Evolutionary conservation across 371 early-diverging fungal genomes (phyloP).

Genomic region (Dichotomocladium elegans): DNA sequence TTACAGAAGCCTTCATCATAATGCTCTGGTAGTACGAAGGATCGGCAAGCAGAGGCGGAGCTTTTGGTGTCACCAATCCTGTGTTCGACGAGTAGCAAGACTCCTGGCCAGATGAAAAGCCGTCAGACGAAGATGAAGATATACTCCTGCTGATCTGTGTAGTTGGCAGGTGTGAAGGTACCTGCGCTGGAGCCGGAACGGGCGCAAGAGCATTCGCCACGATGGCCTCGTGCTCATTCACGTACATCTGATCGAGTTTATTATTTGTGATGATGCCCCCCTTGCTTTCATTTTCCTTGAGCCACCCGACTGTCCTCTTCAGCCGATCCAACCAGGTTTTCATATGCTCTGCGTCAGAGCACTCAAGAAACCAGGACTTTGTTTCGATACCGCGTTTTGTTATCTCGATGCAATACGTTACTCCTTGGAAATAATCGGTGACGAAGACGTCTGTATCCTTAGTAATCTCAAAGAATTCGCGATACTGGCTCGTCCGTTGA

Average conservation of each 20-base stretch:
- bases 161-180: no score
- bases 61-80: no score
- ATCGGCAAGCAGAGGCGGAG: no score
- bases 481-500: conserved; percentile 13
- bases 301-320: conserved; percentile 22
- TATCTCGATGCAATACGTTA: conserved; percentile 30
- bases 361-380: conserved; percentile 29
- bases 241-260: conserved; percentile 4
- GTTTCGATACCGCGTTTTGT: conserved; percentile 14
- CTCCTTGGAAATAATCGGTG: conserved; percentile 28
- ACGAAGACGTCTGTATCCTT: conserved; percentile 28
- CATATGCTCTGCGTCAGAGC: conserved; percentile 26
- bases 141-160: conserved; percentile 1
- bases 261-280: not conserved
- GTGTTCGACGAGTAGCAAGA: no score
- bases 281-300: conserved; percentile 7
- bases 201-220: not conserved
- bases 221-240: conserved; percentile 17
- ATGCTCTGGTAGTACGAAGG: no score
- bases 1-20: not conserved
- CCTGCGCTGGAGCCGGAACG: not conserved
- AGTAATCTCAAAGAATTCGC: conserved; percentile 32
- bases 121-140: no score
- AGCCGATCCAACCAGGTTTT: conserved; percentile 30
- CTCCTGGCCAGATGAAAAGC: no score